Base-by-base conservation (phyloP, 768 basidiomycete genomes). In the Pulveroboletus sp. region DNA sequence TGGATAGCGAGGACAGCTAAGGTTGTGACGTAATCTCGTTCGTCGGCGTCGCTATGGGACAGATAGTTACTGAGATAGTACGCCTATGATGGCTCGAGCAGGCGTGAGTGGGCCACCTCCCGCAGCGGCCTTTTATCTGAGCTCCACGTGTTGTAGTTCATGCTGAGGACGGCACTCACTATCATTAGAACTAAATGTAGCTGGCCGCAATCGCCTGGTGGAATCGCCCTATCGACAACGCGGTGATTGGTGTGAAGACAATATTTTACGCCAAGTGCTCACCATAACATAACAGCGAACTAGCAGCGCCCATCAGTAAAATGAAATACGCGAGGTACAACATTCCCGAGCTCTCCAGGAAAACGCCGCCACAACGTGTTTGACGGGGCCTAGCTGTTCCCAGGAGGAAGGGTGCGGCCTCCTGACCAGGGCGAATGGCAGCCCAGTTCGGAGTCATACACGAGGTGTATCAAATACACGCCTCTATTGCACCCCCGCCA, bases 281-380 rank as follows among this genome's bases (percentile, higher is more conserved):
- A 53, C 53, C 44, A 36, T 36, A 47, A 36, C 41, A 41, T 42
- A 43, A 38, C 39, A 51, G 40, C 55, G 10, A 33, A 17, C 33
- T 5, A 39, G 39, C 41, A 38, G 44, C 44, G 49, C 47, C 47
- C 17, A 31, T n/a, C 8, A 15, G 39, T 15, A 17, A 57, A 56
- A 63, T 63, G 58, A 63, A 60, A 39, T 28, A 48, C n/a, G 62
- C 59, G 62, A 56, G 54, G 56, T 30, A n/a, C 17, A 33, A 24
- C 43, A 21, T 30, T 33, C 27, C n/a, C 31, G 28, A 17, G 44
- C 8, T 31, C 33, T 27, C 18, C 15, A 43, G 8, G 14, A 40
- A 43, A 58, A 60, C 46, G 53, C 58, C 48, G n/a, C 43, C 47
- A 36, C 59, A 57, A 54, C 66, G 64, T 66, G 63, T 42, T 36